These are phyloP conservation scores for Adansonia rubrostipa DNA, from an alignment of 441 rosid species.

Conservation along the genomic window DNA sequence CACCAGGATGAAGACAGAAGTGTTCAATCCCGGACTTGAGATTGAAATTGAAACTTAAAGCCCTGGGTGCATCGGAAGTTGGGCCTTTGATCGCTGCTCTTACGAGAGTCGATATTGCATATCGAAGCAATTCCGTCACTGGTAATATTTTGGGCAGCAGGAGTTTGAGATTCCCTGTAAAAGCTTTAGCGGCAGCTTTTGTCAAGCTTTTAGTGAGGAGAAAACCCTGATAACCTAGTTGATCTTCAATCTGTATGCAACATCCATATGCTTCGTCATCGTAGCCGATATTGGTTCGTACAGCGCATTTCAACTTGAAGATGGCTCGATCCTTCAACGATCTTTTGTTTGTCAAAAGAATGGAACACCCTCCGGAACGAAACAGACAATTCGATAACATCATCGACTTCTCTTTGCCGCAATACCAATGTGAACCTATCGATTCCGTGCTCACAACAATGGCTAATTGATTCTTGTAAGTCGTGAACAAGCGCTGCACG, in stretches of 20 bases:
- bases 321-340: constrained; percentile 26
- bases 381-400: constrained; percentile 48
- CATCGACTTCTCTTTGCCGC: constrained; percentile 44
- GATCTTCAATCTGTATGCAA: constrained; percentile 64
- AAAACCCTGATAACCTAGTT: constrained; percentile 50
- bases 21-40: constrained; percentile 66
- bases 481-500: constrained; percentile 45
- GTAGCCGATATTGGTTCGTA: constrained; percentile 44
- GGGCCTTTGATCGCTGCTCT: constrained; percentile 22
- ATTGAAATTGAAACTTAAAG: constrained; percentile 36
- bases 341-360: constrained; percentile 41
- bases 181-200: constrained; percentile 56
- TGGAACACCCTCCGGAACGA: constrained; percentile 43
- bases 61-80: constrained; percentile 18
- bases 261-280: constrained; percentile 37
- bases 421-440: constrained; percentile 38
- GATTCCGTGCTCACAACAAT: constrained; percentile 45
- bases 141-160: constrained; percentile 63
- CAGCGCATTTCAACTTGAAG: constrained; percentile 38
- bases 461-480: constrained; percentile 39
- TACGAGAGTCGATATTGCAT: constrained; percentile 12
- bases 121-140: constrained; percentile 46
- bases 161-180: constrained; percentile 47
- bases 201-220: constrained; percentile 48
- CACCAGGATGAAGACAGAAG: constrained; percentile 76